Conservation (phyloP, 257 asterid genomes). For the Gentiana straminea region DNA sequence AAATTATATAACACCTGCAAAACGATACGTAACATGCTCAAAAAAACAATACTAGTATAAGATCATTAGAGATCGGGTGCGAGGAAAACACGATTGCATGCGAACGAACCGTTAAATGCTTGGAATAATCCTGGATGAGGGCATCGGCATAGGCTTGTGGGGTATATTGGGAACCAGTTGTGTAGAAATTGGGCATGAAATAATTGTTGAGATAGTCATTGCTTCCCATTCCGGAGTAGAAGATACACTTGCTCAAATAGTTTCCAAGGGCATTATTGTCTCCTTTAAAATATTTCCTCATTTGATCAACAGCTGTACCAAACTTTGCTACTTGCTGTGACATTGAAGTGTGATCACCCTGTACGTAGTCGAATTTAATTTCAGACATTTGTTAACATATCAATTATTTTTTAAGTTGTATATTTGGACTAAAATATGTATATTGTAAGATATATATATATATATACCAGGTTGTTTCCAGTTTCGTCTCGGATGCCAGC, state of each 20-base stretch:
- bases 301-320: conserved; percentile 40
- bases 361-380: background rate
- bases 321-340: conserved; percentile 59
- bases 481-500: conserved; percentile 89
- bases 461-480: conserved; percentile 65
- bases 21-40: background rate
- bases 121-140: conserved; percentile 60
- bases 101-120: conserved; percentile 40
- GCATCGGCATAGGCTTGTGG: conserved; percentile 62
- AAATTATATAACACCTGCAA: conserved; percentile 45
- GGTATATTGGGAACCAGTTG: conserved; percentile 44
- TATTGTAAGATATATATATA: too few species aligned
- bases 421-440: too few species aligned
- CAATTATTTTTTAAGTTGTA: too few species aligned
- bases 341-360: conserved; percentile 85
- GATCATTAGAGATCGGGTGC: too few species aligned
- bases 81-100: too few species aligned
- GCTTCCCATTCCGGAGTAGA: conserved; percentile 84
- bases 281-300: conserved; percentile 57
- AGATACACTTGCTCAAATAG: conserved; percentile 59
- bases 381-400: too few species aligned
- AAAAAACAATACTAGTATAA: too few species aligned
- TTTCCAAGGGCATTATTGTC: conserved; percentile 31
- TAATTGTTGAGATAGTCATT: conserved; percentile 89
- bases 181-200: conserved; percentile 64